A percentile compares a stretch with the other conserved stretches of the same genome.
phyloP scores from a whole-genome alignment of 805 yeast genomes.

The Teunomyces lycoperdinae region DNA sequence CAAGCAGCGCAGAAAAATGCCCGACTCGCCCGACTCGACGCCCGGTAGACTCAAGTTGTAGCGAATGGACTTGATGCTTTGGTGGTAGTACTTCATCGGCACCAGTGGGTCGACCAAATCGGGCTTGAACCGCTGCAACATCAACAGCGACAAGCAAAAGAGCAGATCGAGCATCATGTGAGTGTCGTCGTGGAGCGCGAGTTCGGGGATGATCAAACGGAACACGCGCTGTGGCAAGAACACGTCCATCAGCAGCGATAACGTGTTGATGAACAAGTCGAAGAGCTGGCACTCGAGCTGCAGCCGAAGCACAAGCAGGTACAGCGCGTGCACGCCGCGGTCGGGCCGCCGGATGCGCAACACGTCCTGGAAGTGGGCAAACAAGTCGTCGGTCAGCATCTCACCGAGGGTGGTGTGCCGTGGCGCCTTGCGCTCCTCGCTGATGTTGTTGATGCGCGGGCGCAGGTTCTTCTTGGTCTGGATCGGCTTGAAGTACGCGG shows the following conservation, averaged over 20 bases:
- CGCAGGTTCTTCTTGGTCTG: conserved; percentile 35
- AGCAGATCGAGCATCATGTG: conserved; percentile 37
- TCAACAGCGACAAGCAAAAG: conserved; percentile 35
- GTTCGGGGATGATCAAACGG: conserved; percentile 29
- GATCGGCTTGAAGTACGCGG: conserved; percentile 29
- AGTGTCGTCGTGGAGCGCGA: conserved; percentile 39
- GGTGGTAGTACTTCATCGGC: conserved; percentile 37
- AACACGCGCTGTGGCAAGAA: conserved; percentile 29
- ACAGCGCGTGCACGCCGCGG: conserved; percentile 5
- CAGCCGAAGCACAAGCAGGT: conserved; percentile 13
- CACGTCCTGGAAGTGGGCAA: conserved; percentile 19
- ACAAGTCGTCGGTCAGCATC: conserved; percentile 21
- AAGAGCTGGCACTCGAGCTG: conserved; percentile 30
- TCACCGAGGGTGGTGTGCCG: conserved; percentile 16
- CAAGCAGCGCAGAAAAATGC: conserved; percentile 33
- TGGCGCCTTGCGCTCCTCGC: conserved; percentile 4
- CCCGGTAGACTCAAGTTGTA: conserved; percentile 26
- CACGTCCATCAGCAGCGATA: conserved; percentile 31
- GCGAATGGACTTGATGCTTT: conserved; percentile 31
- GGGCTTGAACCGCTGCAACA: conserved; percentile 30
- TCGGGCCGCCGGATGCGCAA: conserved; percentile 15
- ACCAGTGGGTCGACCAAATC: conserved; percentile 23
- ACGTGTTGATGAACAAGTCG: conserved; percentile 29
- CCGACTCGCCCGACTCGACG: conserved; percentile 21
- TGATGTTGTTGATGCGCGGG: conserved; percentile 37